Evolutionary conservation across 257 asterid genomes (phyloP), one percentile per base, ranked within the genome.

Genomic region (Haberlea rhodopensis): DNA sequence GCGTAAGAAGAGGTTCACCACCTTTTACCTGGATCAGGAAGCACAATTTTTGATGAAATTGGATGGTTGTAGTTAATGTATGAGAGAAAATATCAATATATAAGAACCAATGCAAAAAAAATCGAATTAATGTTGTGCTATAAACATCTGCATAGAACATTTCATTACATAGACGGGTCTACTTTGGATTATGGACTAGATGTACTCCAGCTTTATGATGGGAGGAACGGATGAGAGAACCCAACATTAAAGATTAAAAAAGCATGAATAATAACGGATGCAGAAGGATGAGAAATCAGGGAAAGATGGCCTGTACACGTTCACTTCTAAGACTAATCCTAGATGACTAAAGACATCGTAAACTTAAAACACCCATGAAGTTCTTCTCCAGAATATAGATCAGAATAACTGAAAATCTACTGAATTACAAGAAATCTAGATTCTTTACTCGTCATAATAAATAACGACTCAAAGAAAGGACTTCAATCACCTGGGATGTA

Each of bases 1-100:
- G 96, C 87, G 83, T 90, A 70, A 94, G 85, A 78, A 88, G 86
- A 51, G 99, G 97, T 32, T 90, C 96, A 60, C 95, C 95, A 59
- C 96, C 99, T 72, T 84, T 84, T 61, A 90, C 87, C 99, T 94
- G 79, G 51, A 66, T 65, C 69, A 62, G 24, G 61, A 52, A 77
- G 53, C 45, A 70, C 6, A 65, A 48, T 19, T 27, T 55, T 75
- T 52, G 24, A 24, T 46, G n/a, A 69, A 55, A 63, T 20, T 21
- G 62, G 53, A 63, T 11, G 31, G 45, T 60, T 18, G 34, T 65
- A 43, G 24, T 58, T 75, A 61, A 57, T 20, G 15, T 5, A 56
- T 23, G 65, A 57, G 34, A 64, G 49, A 3, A 43, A 5, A 61
- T 20, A 46, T 48, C 60, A 20, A 58, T 20, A 58, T 26, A 15